Conservation (phyloP, 768 basidiomycete genomes). For the Clitopilus passeckerianus region DNA sequence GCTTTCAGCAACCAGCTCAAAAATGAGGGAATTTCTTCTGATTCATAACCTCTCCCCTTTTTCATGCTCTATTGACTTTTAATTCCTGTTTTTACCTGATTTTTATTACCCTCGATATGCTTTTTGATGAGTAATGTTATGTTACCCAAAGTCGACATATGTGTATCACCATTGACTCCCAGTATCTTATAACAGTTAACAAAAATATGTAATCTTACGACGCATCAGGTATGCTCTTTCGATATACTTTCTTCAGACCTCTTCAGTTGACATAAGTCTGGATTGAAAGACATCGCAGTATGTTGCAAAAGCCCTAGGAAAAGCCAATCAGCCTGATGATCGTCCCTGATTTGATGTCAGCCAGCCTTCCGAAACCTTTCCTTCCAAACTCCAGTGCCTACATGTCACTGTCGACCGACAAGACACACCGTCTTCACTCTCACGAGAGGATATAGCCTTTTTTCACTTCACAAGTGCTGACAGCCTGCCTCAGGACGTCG, state of each 20-base stretch:
- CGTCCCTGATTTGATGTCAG: too few relatives aligned
- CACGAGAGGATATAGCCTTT: too few relatives aligned
- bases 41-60: slow-evolving; percentile 5
- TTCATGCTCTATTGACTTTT: not conserved
- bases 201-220: not conserved
- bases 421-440: too few relatives aligned
- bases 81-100: not conserved
- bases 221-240: not conserved
- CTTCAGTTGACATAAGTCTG: too few relatives aligned
- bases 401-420: too few relatives aligned
- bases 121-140: not conserved
- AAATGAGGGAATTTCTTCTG: slow-evolving; percentile 18
- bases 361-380: too few relatives aligned
- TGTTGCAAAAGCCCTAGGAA: not conserved
- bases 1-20: slow-evolving; percentile 33
- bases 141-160: not conserved
- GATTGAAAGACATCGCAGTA: too few relatives aligned
- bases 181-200: not conserved
- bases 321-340: too few relatives aligned
- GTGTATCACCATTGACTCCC: not conserved
- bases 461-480: too few relatives aligned
- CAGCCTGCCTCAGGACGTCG: too few relatives aligned
- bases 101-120: not conserved
- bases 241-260: not conserved
- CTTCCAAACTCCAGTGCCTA: too few relatives aligned